Evolutionary conservation across 2,329 filamentous ascomycete genomes (phyloP).

Genomic region (Aspergillus melleus): DNA sequence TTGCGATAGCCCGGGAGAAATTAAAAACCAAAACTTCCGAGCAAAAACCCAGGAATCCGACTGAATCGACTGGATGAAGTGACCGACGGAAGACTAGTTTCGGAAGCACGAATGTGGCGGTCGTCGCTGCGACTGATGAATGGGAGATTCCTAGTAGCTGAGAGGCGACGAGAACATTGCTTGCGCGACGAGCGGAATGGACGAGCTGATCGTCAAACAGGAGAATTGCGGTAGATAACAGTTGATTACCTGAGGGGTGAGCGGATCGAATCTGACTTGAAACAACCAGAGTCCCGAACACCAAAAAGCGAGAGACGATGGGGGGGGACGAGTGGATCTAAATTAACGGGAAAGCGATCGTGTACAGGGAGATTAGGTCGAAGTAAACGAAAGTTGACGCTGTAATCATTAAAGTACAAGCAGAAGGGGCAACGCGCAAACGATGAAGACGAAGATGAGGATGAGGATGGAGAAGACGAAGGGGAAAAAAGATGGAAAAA

Average conservation of each 20-base stretch:
- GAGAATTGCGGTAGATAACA: background rate
- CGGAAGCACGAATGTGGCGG: constrained; percentile 9
- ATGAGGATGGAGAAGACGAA: background rate
- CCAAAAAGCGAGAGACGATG: constrained; percentile 11
- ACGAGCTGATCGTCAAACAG: background rate
- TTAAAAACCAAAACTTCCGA: background rate
- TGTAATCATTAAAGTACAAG: background rate
- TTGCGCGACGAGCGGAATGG: constrained; percentile 7
- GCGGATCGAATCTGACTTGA: constrained; percentile 1
- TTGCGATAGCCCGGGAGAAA: background rate
- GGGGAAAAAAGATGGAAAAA: background rate
- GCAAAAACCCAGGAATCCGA: background rate
- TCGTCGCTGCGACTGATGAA: constrained; percentile 2
- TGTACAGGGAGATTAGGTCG: constrained; percentile 3
- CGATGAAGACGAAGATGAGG: background rate
- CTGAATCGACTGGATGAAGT: background rate
- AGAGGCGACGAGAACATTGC: constrained; percentile 14
- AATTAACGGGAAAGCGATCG: constrained; percentile 5
- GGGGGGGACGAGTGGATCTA: constrained; percentile 3
- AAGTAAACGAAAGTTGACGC: constrained; percentile 4
- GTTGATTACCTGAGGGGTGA: background rate
- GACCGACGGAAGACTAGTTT: constrained; percentile 2
- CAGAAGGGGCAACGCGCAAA: background rate
- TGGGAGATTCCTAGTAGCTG: constrained; percentile 12
- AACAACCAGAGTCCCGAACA: constrained; percentile 1